Evolutionary conservation across 1,139 yeast genomes (phyloP), one percentile per base, ranked within the genome.

Genomic region (Maudiozyma humilis): DNA sequence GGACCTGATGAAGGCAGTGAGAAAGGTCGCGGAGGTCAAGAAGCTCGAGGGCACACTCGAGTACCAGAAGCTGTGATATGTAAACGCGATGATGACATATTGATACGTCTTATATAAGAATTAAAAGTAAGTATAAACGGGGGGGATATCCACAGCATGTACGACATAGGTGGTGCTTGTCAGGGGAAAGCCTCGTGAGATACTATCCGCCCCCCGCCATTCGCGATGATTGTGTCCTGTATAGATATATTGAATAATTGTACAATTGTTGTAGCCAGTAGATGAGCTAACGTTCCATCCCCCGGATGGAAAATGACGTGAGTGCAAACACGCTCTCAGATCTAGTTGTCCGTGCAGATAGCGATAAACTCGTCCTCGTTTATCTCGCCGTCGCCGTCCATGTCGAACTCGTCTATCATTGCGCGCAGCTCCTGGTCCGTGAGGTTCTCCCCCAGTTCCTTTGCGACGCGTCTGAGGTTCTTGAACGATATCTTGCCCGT

Each of bases 341-440:
- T 13, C 31, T 37, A 47, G 37, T 39, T 48, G 37, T 48, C 51
- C 2, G 51, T 48, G 32, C 51, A 48, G 23, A 48, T 48, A 14
- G 50, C 48, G 18, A 43, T 44, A 27, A 50, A 93, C 68, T 93
- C 99, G 51, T 87, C 91, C 59, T 86, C 93, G 56, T 82, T 83
- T 54, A 93, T 88, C 54, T 85, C 96, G 40, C 97, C 98, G 62
- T 93, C 98, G 50, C 86, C 95, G 63, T 93, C 97, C 47, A 91
- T 68, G 65, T 93, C 99, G 60, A 93, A 93, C 65, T 91, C 98
- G 51, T 89, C 96, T 52, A 93, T 91, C 98, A 93, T 91, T 12
- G 97, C 96, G 52, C 84, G 75, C 45, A 93, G 71, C 57, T 93
- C 98, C 48, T 88, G 96, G 52, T 91, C 98, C 8, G 87, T 82